These are phyloP conservation scores for Yamadazyma ubonensis DNA, from an alignment of 805 yeast genomes.

Conservation along the genomic window DNA sequence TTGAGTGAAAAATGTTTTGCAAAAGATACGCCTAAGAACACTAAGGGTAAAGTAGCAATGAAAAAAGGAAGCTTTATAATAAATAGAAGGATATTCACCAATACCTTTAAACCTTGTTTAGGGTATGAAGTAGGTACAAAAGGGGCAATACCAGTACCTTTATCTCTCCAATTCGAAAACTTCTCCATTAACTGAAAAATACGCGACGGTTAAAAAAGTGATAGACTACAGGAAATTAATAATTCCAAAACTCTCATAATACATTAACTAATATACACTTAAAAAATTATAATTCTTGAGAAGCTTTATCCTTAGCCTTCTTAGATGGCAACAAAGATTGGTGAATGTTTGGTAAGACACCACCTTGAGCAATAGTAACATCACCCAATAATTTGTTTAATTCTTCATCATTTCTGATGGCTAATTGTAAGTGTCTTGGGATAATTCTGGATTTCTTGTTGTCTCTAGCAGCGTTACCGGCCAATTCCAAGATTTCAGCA, in stretches of 20 bases:
- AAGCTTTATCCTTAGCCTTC: slow-evolving; percentile 60
- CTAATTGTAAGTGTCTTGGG: slow-evolving; percentile 98
- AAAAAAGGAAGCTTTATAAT: slow-evolving; percentile 33
- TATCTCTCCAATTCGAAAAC: slow-evolving; percentile 81
- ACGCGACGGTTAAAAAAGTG: neutral
- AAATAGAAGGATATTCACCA: slow-evolving; percentile 10
- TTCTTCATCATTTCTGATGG: slow-evolving; percentile 99
- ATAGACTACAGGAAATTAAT: neutral
- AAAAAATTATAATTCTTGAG: slow-evolving; percentile 57
- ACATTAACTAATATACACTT: slow-evolving; percentile 19
- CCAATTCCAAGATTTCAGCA: slow-evolving; percentile 96
- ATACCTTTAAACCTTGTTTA: slow-evolving; percentile 1
- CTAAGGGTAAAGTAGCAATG: slow-evolving; percentile 16
- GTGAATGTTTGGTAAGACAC: slow-evolving; percentile 97
- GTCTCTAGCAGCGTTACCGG: slow-evolving; percentile 99
- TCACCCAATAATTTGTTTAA: slow-evolving; percentile 88
- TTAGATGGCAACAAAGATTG: slow-evolving; percentile 86
- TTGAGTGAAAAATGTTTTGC: slow-evolving; percentile 21
- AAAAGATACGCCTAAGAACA: slow-evolving; percentile 20
- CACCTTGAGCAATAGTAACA: slow-evolving; percentile 98
- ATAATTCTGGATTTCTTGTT: slow-evolving; percentile 98
- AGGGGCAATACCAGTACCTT: slow-evolving; percentile 92
- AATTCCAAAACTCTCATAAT: slow-evolving; percentile 11
- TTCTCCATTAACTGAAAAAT: slow-evolving; percentile 69
- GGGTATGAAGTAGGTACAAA: slow-evolving; percentile 59